Base-by-base conservation (phyloP, 306 rosid species). In the Psophocarpus tetragonolobus region DNA sequence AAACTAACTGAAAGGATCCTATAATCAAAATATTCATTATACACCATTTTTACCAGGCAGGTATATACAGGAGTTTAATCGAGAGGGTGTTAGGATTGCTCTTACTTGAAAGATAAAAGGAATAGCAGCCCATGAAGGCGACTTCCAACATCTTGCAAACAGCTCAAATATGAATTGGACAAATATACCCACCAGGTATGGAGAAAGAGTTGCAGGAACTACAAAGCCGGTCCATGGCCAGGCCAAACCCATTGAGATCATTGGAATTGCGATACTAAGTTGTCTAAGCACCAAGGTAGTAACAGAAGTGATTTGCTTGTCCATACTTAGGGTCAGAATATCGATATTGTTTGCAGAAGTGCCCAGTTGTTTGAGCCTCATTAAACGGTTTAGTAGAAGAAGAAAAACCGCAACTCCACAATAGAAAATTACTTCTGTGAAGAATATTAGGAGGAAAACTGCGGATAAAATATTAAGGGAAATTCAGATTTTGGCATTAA, bases 191-290 rank as follows among this genome's bases (percentile, higher is more conserved):
- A 92, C 97, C 60, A 95, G 80, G 85, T 87, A 87, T 4, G 97
- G 99, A 75, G 91, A 94, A 38, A 95, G 92, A 72, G 97, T 90
- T 60, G 96, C 94, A 65, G 97, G 87, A 17, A 97, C 96, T 0
- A 92, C 96, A 21, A 94, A 97, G 74, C 96, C 96, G 0, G 94
- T 91, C 99, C 97, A 92, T 3, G 96, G 97, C 97, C 97, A 95
- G 77, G 92, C 92, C 65, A 87, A 87, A 70, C 96, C 96, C 96
- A 95, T 95, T 33, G 97, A 88, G 68, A 92, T 92, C 92, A 91
- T 84, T 12, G 99, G 97, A 84, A 95, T 87, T 69, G 87, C 85
- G 61, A 91, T 89, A 80, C 97, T 89, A 77, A 95, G 96, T 3
- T 6, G 13, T 38, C 44, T 38, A 38, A 10, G 44, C 44, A 38